Percentiles rank a stretch among this genome's conserved stretches.
Conservation (phyloP, 148 eudicot genomes). For the Chenopodium formosanum region DNA sequence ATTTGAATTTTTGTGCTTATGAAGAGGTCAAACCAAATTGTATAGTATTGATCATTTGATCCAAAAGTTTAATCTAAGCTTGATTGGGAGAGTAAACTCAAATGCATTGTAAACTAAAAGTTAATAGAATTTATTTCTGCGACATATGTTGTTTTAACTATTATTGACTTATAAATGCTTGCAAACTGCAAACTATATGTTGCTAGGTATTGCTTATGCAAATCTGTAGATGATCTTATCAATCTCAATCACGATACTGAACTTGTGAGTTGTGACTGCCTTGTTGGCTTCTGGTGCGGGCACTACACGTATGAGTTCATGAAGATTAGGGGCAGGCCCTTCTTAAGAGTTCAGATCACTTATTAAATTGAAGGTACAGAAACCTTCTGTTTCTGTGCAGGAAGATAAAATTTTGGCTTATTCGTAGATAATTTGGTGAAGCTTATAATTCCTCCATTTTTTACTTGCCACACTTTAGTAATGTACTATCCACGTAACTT, state of each 20-base stretch:
- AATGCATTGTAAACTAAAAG: not conserved
- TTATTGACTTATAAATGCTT: not conserved
- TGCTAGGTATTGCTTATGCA: not conserved
- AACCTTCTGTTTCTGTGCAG: not conserved
- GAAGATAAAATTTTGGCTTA: not conserved
- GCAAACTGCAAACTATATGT: not conserved
- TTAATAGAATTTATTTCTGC: not conserved
- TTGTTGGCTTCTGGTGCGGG: not conserved
- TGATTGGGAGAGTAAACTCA: not conserved
- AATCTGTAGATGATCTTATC: not conserved
- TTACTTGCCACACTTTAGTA: too few relatives aligned
- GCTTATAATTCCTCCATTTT: too few relatives aligned
- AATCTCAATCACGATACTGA: not conserved
- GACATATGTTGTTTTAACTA: not conserved
- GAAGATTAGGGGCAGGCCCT: not conserved
- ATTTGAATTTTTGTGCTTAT: not conserved
- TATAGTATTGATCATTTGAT: not conserved
- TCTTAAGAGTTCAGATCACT: not conserved
- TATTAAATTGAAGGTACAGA: not conserved
- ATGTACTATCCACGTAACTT: too few relatives aligned
- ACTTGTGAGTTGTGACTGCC: not conserved
- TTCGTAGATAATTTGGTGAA: not conserved
- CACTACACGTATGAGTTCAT: not conserved
- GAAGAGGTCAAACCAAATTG: not conserved
- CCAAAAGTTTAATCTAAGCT: not conserved